These are phyloP conservation scores for Rhizopogon vulgaris DNA, from an alignment of 768 basidiomycete species.

Conservation along the genomic window DNA sequence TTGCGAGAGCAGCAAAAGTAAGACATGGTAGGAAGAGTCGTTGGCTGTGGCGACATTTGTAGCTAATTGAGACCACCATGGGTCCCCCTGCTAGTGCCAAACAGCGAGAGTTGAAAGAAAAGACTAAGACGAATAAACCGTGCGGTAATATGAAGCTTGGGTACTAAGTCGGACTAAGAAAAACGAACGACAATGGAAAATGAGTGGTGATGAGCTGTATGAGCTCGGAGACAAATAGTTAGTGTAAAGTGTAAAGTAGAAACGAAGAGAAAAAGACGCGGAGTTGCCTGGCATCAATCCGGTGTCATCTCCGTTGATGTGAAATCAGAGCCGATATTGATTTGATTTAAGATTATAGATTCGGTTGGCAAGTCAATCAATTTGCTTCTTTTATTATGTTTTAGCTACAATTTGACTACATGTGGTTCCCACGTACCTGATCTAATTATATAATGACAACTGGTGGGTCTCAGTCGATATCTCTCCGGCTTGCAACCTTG, in stretches of 20 bases:
- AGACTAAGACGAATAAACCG: background rate
- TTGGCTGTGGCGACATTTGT: background rate
- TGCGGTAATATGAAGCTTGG: no score
- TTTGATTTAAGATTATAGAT: no score
- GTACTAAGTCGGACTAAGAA: background rate
- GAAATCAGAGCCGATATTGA: no score
- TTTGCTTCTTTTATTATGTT: no score
- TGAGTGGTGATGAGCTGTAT: background rate
- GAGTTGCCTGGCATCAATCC: no score
- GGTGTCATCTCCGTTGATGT: no score
- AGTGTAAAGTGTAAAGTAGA: background rate
- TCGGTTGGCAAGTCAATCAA: no score
- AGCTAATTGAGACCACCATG: slow-evolving; percentile 1
- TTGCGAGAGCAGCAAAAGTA: background rate
- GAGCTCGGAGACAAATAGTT: background rate
- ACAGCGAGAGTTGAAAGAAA: background rate
- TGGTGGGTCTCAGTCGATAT: no score
- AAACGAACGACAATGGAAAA: background rate
- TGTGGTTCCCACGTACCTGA: no score
- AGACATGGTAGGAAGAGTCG: background rate
- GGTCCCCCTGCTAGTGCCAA: background rate
- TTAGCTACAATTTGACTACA: no score
- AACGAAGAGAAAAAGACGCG: background rate
- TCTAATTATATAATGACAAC: no score
- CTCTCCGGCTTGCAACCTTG: no score